These are phyloP conservation scores for Logfia minima DNA, from an alignment of 129 eudicot species.

Conservation along the genomic window DNA sequence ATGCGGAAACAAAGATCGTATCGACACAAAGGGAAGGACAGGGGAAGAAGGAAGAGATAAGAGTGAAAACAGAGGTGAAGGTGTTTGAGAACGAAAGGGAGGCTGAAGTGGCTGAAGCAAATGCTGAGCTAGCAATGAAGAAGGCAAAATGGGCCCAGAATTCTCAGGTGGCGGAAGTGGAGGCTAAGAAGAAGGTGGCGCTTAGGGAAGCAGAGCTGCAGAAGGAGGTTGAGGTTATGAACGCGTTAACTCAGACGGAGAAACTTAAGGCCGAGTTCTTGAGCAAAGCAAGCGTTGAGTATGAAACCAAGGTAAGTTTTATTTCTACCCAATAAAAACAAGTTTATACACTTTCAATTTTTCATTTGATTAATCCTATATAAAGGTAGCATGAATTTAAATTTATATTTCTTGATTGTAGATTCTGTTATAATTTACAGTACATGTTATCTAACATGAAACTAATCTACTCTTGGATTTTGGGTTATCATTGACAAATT, in stretches of 20 bases:
- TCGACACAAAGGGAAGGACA: constrained; percentile 52
- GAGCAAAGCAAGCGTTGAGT: constrained; percentile 71
- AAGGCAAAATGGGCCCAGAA: constrained; percentile 58
- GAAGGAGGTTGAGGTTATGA: constrained; percentile 61
- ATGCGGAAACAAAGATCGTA: constrained; percentile 70
- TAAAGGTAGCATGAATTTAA: too few relatives aligned
- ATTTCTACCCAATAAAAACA: neutral
- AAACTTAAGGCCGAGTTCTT: constrained; percentile 63
- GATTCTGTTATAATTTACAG: too few relatives aligned
- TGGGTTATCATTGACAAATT: neutral
- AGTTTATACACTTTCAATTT: neutral
- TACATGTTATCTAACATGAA: too few relatives aligned
- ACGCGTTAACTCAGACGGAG: constrained; percentile 67
- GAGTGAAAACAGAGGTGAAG: constrained; percentile 54
- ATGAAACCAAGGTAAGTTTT: constrained; percentile 56
- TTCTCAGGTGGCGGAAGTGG: constrained; percentile 69
- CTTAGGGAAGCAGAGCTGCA: constrained; percentile 66
- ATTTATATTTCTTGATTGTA: too few relatives aligned
- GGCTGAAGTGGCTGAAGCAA: constrained; percentile 60
- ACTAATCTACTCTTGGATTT: too few relatives aligned
- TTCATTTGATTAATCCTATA: neutral
- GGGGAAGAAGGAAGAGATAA: constrained; percentile 62
- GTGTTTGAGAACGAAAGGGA: constrained; percentile 54
- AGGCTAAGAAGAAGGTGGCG: constrained; percentile 58
- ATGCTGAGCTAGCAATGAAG: constrained; percentile 51